A percentile compares a stretch with the other conserved stretches of the same genome.
phyloP scores from a whole-genome alignment of 192 early-diverging fungal genomes.

The Backusella luteola region DNA sequence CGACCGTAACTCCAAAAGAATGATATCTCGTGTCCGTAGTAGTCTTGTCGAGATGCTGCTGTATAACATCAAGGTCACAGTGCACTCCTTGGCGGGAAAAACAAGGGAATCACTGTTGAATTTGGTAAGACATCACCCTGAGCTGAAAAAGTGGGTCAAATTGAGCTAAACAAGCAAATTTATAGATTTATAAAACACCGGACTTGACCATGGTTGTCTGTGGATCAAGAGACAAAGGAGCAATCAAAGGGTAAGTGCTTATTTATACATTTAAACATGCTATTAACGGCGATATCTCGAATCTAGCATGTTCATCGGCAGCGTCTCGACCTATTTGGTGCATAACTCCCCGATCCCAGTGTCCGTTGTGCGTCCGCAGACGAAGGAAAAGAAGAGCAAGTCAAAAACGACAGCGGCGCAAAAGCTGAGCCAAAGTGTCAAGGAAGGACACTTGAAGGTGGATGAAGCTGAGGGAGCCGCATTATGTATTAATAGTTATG shows the following conservation, averaged over 20 bases:
- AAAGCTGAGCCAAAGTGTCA: conserved; percentile 42
- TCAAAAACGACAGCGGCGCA: conserved; percentile 27
- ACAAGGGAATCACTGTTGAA: conserved; percentile 28
- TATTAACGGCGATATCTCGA: not conserved
- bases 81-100: conserved; percentile 31
- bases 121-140: conserved; percentile 13
- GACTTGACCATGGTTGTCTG: conserved; percentile 50
- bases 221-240: conserved; percentile 46
- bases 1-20: conserved; percentile 28
- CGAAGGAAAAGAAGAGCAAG: conserved; percentile 35
- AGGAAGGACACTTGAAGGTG: conserved; percentile 33
- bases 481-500: conserved; percentile 23
- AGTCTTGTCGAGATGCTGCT: conserved; percentile 33
- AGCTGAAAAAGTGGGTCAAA: not conserved
- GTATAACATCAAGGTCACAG: conserved; percentile 33
- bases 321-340: conserved; percentile 50
- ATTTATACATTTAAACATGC: not conserved
- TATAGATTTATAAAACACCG: conserved; percentile 11
- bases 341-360: conserved; percentile 54
- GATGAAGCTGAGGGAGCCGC: conserved; percentile 27
- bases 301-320: conserved; percentile 46
- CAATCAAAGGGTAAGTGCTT: conserved; percentile 48
- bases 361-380: conserved; percentile 47
- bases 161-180: not conserved
- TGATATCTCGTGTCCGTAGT: conserved; percentile 29